Conservation (phyloP, 805 yeast species). For the Pichia cephalocereana region DNA sequence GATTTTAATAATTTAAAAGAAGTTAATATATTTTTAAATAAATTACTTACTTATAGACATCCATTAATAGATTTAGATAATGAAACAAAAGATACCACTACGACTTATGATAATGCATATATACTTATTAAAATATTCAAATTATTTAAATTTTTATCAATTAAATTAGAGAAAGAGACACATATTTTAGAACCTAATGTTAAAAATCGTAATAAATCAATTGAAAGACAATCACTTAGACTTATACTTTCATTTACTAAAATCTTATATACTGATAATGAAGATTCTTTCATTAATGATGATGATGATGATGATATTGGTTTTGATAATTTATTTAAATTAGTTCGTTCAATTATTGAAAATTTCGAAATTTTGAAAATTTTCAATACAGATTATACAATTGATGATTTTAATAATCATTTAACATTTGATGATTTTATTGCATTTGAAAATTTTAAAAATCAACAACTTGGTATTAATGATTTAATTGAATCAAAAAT, state of each 20-base stretch:
- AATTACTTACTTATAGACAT: conserved; percentile 14
- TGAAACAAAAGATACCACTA: background rate
- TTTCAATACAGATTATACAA: conserved; percentile 7
- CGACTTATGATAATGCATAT: conserved; percentile 25
- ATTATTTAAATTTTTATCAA: conserved; percentile 22
- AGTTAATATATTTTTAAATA: conserved; percentile 13
- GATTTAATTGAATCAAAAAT: conserved; percentile 4
- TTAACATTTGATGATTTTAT: conserved; percentile 19
- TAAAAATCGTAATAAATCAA: conserved; percentile 14
- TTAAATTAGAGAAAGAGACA: conserved; percentile 21
- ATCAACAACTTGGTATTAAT: conserved; percentile 6
- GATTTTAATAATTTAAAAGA: conserved; percentile 12
- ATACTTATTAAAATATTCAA: conserved; percentile 35
- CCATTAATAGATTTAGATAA: conserved; percentile 2
- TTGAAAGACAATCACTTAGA: conserved; percentile 22
- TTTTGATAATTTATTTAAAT: conserved; percentile 26
- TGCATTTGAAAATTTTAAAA: conserved; percentile 18
- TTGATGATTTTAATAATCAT: conserved; percentile 18
- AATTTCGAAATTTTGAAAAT: conserved; percentile 16
- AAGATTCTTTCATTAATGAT: conserved; percentile 3
- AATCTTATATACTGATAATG: conserved; percentile 20
- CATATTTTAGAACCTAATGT: conserved; percentile 17
- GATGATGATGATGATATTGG: conserved; percentile 16
- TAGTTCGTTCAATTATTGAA: conserved; percentile 17
- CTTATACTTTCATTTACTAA: conserved; percentile 26